These are phyloP conservation scores for Aureobasidium subglaciale DNA, from an alignment of 2,329 filamentous ascomycete species.

Conservation along the genomic window DNA sequence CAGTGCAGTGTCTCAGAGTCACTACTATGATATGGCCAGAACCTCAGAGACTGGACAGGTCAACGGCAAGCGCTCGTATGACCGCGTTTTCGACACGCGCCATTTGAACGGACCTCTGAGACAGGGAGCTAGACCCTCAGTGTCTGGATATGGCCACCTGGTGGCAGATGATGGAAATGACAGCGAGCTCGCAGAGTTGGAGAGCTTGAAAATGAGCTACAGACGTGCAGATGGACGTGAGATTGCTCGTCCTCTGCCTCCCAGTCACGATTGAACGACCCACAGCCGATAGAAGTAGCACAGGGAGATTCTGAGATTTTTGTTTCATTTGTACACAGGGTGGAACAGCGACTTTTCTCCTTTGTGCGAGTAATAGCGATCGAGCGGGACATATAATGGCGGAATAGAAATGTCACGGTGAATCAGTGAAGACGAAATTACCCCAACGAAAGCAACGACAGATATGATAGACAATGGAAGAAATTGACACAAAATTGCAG, in stretches of 20 bases:
- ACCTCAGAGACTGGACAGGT: conserved; percentile 22
- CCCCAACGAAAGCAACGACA: background rate
- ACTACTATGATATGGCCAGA: conserved; percentile 15
- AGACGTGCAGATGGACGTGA: conserved; percentile 39
- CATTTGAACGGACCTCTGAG: conserved; percentile 38
- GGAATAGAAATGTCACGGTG: background rate
- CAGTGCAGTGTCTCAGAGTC: conserved; percentile 29
- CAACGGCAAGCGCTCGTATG: conserved; percentile 40
- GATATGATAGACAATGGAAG: conserved; percentile 1
- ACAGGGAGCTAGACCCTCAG: conserved; percentile 36
- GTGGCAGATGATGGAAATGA: conserved; percentile 32
- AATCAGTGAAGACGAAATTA: background rate
- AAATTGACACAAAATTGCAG: background rate
- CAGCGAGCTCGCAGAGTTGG: conserved; percentile 25
- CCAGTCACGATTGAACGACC: conserved; percentile 7
- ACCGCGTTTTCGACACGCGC: conserved; percentile 38
- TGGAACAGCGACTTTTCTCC: background rate
- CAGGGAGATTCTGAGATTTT: background rate
- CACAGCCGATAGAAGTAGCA: background rate
- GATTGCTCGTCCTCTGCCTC: conserved; percentile 23
- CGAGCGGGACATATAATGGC: background rate
- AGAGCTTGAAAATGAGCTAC: conserved; percentile 37
- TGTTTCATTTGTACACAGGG: conserved; percentile 4
- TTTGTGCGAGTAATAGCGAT: background rate
- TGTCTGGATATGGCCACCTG: background rate